Percentiles rank a stretch among this genome's conserved stretches.
Evolutionary conservation across 2,329 filamentous ascomycete genomes (phyloP).

Genomic region (Metarhizium brunneum): DNA sequence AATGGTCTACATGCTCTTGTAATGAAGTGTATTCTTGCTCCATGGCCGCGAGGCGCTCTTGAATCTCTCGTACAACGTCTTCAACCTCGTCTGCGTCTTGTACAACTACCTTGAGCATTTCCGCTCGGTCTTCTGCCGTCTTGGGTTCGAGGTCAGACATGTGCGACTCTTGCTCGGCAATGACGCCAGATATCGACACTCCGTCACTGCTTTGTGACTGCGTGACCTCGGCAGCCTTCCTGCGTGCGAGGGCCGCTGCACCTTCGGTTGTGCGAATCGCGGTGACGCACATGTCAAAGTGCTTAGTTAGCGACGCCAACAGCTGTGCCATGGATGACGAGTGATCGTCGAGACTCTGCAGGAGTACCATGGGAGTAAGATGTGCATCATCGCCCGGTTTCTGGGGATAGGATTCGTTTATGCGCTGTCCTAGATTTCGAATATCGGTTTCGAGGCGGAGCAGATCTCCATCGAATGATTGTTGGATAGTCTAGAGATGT

Average conservation of each 20-base stretch:
- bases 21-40: conserved; percentile 60
- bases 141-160: conserved; percentile 55
- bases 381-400: conserved; percentile 22
- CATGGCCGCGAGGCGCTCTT: conserved; percentile 68
- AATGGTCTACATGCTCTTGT: conserved; percentile 48
- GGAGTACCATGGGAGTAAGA: conserved; percentile 39
- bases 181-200: conserved; percentile 58
- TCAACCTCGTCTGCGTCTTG: conserved; percentile 60
- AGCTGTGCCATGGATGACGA: conserved; percentile 76
- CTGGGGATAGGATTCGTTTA: conserved; percentile 32
- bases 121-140: conserved; percentile 63
- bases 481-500: conserved; percentile 45
- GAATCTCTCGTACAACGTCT: conserved; percentile 61
- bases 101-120: conserved; percentile 75
- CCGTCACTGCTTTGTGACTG: conserved; percentile 35
- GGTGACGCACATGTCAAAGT: conserved; percentile 89
- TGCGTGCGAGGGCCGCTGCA: conserved; percentile 58
- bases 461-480: conserved; percentile 68
- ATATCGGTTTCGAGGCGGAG: conserved; percentile 68
- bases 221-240: conserved; percentile 56
- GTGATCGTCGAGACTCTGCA: conserved; percentile 59
- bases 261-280: conserved; percentile 87
- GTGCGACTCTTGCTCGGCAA: conserved; percentile 46
- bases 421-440: conserved; percentile 49
- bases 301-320: conserved; percentile 69